Base-by-base conservation (phyloP, 2,329 filamentous ascomycete species). In the Cercospora citrullina region DNA sequence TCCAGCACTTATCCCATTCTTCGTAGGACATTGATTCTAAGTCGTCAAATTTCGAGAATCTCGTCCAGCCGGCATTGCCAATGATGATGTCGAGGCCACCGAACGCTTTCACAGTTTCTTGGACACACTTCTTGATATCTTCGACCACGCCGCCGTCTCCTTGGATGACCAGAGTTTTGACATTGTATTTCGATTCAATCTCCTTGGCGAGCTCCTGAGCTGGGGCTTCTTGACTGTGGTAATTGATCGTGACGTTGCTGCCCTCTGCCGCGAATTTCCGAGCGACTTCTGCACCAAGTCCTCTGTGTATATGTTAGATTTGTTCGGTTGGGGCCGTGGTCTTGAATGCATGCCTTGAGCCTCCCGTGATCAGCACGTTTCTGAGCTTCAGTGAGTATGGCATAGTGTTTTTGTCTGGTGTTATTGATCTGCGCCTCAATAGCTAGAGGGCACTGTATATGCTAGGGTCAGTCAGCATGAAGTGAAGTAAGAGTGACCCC, bases 51-150 rank as follows among this genome's bases (percentile, higher is more conserved):
- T 81, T 79, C 28, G 84, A 81, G 71, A 89, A 85, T 69, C 85
- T 85, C 0, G 88, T 90, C 85, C 86, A 90, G 26, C 87, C 88
- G 18, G 90, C 90, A 78, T 95, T 95, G 2, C 90, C 91, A 74
- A 94, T 87, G 57, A 95, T 82, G 48, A 93, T 84, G 79, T 95
- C 91, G n/a, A 95, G 78, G 1, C 89, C 87, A 4, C 89, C 90
- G 70, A 92, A 83, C n/a, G 79, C 79, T 28, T 84, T 79, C 59
- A 89, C 82, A 1, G 87, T 85, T 55, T 89, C 84, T 18, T 84
- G 79, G 0, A 94, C 86, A 0, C 89, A 83, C 0, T 82, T 81
- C 60, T 82, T 78, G 69, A 91, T 87, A 28, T 91, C 90, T 1
- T 80, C 78, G 36, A 86, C 84, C 5, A 83, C 81, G 16, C 86